phyloP scores from a whole-genome alignment of 495 filamentous ascomycete genomes.

The Durotheca rogersii region DNA sequence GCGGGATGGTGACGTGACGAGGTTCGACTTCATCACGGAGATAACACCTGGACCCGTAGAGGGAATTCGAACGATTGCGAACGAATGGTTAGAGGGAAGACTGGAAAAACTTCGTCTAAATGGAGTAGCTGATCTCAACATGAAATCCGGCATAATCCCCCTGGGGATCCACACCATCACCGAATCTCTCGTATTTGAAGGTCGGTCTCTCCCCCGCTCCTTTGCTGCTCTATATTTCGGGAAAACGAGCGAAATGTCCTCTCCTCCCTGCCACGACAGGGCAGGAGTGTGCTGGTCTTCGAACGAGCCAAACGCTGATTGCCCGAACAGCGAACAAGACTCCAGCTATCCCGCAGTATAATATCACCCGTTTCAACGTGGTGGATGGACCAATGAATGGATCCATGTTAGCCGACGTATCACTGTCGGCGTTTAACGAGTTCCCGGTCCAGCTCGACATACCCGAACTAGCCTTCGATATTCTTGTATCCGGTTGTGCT shows the following conservation, averaged over 20 bases:
- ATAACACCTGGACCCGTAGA: constrained; percentile 74
- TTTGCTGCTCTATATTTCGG: constrained; percentile 54
- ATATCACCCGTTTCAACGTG: constrained; percentile 74
- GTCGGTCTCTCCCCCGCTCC: constrained; percentile 65
- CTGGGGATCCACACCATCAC: constrained; percentile 72
- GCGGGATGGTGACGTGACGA: constrained; percentile 71
- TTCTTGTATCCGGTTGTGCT: constrained; percentile 80
- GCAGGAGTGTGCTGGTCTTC: constrained; percentile 1
- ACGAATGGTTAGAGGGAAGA: constrained; percentile 82
- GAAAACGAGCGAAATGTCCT: constrained; percentile 50
- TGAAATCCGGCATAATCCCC: constrained; percentile 75
- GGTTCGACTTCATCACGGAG: constrained; percentile 75
- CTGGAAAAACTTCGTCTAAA: constrained; percentile 65
- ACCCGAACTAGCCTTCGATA: constrained; percentile 77
- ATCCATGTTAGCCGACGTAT: constrained; percentile 75
- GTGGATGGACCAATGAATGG: constrained; percentile 62
- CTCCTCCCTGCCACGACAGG: constrained; percentile 24
- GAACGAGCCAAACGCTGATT: constrained; percentile 30
- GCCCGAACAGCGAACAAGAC: constrained; percentile 57
- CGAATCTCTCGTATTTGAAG: constrained; percentile 74
- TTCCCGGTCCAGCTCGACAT: constrained; percentile 73
- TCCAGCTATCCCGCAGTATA: constrained; percentile 73
- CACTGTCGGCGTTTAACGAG: constrained; percentile 64
- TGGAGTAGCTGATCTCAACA: constrained; percentile 65
- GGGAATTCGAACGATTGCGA: constrained; percentile 74